Evolutionary conservation across 345 rosid genomes (phyloP), one percentile per base, ranked within the genome.

Genomic region (Sonneratia caseolaris): DNA sequence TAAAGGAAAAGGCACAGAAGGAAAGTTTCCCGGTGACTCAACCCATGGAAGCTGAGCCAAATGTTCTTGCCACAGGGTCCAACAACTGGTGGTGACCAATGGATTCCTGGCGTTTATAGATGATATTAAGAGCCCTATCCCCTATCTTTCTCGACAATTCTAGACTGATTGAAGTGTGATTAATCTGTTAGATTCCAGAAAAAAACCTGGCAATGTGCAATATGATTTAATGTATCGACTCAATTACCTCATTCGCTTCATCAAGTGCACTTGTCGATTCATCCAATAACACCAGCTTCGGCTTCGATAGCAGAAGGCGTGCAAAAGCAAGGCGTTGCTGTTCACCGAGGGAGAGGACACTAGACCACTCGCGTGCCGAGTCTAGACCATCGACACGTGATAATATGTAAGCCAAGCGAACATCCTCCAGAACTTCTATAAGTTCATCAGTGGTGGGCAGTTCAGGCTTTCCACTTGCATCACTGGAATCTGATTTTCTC

Each of bases 301-400:
- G 98, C 78, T 85, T 87, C 71, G 89, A 81, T 73, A 94, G 88
- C 82, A 94, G 76, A 66, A 94, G 78, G 11, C 98, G 89, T 15
- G 96, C 95, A 83, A 94, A 87, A 64, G 97, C 96, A 40, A 90
- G 92, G 68, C 96, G 96, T 80, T 91, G 98, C 84, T 91, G 97
- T 84, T 91, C 98, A 3, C 98, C 98, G 38, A 90, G 91, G 79
- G 98, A 94, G 68, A 94, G 95, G 77, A 94, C 93, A 81, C 97
- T 90, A 61, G 97, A 88, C 98, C 98, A 94, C 82, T 94, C 98
- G 18, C 75, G 73, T 43, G 78, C 70, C 12, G 87, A 77, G 78
- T 94, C 98, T 56, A 94, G 82, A 73, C 91, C 82, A 69, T 79
- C 76, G 70, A 88, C 85, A 64, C 97, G 98, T 68, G 92, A 76